Conservation (phyloP, 345 rosid species). For the Linum trigynum region DNA sequence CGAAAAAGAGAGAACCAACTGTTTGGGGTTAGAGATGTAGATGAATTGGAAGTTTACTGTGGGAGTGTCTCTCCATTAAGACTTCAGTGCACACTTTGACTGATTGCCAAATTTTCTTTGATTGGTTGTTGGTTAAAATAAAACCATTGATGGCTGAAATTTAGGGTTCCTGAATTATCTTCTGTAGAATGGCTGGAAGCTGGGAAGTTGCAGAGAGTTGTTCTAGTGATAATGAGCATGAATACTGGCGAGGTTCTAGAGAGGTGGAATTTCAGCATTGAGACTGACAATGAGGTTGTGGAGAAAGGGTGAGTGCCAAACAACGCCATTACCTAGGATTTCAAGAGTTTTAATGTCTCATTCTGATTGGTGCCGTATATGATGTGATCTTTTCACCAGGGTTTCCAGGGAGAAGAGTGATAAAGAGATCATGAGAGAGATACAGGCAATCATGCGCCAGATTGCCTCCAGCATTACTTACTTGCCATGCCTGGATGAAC, state of each 20-base stretch:
- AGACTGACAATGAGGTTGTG: constrained; percentile 71
- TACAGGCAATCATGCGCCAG: constrained; percentile 91
- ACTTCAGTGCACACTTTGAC: no score
- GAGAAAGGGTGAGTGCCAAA: constrained; percentile 54
- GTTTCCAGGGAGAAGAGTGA: constrained; percentile 92
- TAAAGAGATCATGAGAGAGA: constrained; percentile 93
- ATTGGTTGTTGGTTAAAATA: not conserved
- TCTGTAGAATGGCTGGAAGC: constrained; percentile 82
- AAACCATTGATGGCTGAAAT: constrained; percentile 9
- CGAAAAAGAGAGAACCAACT: no score
- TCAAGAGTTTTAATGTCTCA: not conserved
- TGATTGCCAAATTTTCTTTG: not conserved
- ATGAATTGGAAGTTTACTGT: no score
- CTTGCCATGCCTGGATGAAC: constrained; percentile 88
- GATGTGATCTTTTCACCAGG: constrained; percentile 27
- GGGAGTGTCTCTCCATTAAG: no score
- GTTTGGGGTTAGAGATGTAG: no score
- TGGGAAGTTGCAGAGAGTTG: constrained; percentile 83
- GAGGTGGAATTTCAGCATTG: constrained; percentile 92
- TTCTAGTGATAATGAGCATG: constrained; percentile 83
- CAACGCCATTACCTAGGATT: not conserved
- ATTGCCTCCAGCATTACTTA: constrained; percentile 91
- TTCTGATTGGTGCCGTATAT: not conserved
- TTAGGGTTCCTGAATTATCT: constrained; percentile 8
- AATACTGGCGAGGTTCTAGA: constrained; percentile 69